These are phyloP conservation scores for Ascocoryne sarcoides DNA, from an alignment of 2,329 filamentous ascomycete species.

Conservation along the genomic window DNA sequence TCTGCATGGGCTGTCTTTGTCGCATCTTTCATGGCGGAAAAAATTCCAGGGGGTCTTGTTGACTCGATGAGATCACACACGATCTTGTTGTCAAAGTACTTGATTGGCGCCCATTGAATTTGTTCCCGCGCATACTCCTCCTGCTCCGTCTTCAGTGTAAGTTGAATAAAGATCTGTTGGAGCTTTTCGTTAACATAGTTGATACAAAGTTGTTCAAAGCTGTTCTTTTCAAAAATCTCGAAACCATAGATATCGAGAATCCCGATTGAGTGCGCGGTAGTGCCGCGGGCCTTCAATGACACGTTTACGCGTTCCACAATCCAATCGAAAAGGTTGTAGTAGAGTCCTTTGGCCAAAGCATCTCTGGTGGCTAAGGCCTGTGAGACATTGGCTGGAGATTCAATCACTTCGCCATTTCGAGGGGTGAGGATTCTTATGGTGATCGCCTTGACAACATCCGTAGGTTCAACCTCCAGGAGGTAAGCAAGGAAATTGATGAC, in stretches of 20 bases:
- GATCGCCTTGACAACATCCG: constrained; percentile 74
- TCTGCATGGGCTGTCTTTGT: constrained; percentile 98
- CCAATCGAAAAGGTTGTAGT: constrained; percentile 97
- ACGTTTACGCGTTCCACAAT: constrained; percentile 88
- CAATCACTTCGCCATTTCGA: constrained; percentile 56
- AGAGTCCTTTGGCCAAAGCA: constrained; percentile 89
- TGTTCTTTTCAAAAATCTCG: constrained; percentile 98
- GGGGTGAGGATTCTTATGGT: constrained; percentile 78
- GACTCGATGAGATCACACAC: constrained; percentile 97
- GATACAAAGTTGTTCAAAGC: constrained; percentile 97
- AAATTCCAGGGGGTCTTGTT: constrained; percentile 79
- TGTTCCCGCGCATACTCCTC: constrained; percentile 94
- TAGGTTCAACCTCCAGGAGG: constrained; percentile 76
- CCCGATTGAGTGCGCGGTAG: constrained; percentile 76
- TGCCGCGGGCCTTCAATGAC: constrained; percentile 70
- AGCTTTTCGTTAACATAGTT: constrained; percentile 99
- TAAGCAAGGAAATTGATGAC: constrained; percentile 94
- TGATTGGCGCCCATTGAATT: constrained; percentile 98
- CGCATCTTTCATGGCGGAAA: constrained; percentile 93
- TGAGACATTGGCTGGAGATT: constrained; percentile 73
- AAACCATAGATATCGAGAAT: constrained; percentile 99
- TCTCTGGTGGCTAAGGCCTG: constrained; percentile 84
- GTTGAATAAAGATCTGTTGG: constrained; percentile 97
- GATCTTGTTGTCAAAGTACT: constrained; percentile 99
- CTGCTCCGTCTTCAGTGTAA: constrained; percentile 93